Percentiles rank a stretch among this genome's conserved stretches.
These are phyloP conservation scores for Acacia pycnantha DNA, from an alignment of 331 rosid species.

Conservation along the genomic window DNA sequence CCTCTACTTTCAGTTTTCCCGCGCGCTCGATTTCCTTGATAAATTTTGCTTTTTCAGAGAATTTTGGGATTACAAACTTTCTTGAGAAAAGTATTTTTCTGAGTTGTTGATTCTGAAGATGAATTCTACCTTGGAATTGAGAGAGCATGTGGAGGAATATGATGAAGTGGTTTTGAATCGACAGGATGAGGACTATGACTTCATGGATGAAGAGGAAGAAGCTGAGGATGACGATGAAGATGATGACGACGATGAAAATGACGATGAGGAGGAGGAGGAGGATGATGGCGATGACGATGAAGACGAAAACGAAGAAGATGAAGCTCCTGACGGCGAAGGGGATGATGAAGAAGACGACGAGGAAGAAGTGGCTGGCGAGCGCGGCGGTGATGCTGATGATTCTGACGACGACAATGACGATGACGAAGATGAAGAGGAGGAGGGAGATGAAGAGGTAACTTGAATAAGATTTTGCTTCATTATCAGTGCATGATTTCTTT, in stretches of 20 bases:
- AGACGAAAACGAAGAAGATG: constrained; percentile 21
- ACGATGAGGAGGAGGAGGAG: constrained; percentile 24
- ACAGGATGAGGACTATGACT: constrained; percentile 36
- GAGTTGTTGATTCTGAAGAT: constrained; percentile 42
- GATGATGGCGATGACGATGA: not conserved
- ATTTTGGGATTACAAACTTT: not conserved
- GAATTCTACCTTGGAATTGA: constrained; percentile 55
- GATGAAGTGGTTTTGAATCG: constrained; percentile 39
- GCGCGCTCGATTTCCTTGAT: constrained; percentile 12
- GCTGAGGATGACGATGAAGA: constrained; percentile 32
- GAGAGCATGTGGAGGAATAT: constrained; percentile 51
- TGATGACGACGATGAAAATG: constrained; percentile 45
- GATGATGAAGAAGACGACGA: constrained; percentile 58
- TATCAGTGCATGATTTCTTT: constrained; percentile 12
- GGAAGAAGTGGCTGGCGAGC: constrained; percentile 38
- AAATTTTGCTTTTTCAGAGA: not conserved
- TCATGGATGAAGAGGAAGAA: constrained; percentile 37
- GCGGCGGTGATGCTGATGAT: constrained; percentile 52
- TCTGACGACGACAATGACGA: constrained; percentile 35
- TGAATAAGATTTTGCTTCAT: constrained; percentile 10
- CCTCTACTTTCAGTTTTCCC: constrained; percentile 4
- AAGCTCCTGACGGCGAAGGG: constrained; percentile 42
- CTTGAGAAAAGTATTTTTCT: not conserved
- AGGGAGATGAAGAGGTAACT: constrained; percentile 52
- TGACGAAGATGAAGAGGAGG: constrained; percentile 44